These are phyloP conservation scores for Stagonosporopsis vannaccii DNA, from an alignment of 2,329 filamentous ascomycete species.

Conservation along the genomic window DNA sequence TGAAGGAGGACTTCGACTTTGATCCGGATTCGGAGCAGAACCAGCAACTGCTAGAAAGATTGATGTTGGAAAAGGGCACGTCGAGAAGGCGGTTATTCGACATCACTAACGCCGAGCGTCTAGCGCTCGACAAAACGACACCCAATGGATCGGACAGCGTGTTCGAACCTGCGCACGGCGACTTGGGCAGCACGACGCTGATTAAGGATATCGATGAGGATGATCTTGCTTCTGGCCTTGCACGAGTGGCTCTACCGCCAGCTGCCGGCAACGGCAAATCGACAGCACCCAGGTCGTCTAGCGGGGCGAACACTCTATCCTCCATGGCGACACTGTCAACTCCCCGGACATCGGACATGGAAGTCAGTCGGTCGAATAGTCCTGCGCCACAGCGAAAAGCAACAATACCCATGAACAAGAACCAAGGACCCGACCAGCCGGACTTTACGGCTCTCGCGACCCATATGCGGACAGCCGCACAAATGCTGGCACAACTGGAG, in stretches of 20 bases:
- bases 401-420: constrained; percentile 62
- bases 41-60: constrained; percentile 67
- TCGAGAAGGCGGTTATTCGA: constrained; percentile 60
- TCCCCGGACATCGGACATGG: constrained; percentile 73
- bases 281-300: constrained; percentile 64
- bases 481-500: constrained; percentile 86
- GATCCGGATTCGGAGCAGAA: constrained; percentile 78
- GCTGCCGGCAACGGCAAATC: constrained; percentile 33
- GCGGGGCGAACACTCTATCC: constrained; percentile 67
- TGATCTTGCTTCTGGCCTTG: constrained; percentile 40
- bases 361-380: constrained; percentile 72
- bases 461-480: constrained; percentile 85
- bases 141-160: constrained; percentile 70
- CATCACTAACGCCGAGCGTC: constrained; percentile 67
- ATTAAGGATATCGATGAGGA: constrained; percentile 64
- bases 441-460: constrained; percentile 84
- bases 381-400: constrained; percentile 68
- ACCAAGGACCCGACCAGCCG: constrained; percentile 70
- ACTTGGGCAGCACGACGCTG: constrained; percentile 76
- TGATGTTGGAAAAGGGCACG: constrained; percentile 71
- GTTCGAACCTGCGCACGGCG: constrained; percentile 81
- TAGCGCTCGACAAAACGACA: constrained; percentile 54
- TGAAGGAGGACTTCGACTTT: constrained; percentile 83
- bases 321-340: constrained; percentile 68
- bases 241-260: constrained; percentile 39